Conservation (phyloP, 345 rosid species). For the Microthlaspi erraticum region DNA sequence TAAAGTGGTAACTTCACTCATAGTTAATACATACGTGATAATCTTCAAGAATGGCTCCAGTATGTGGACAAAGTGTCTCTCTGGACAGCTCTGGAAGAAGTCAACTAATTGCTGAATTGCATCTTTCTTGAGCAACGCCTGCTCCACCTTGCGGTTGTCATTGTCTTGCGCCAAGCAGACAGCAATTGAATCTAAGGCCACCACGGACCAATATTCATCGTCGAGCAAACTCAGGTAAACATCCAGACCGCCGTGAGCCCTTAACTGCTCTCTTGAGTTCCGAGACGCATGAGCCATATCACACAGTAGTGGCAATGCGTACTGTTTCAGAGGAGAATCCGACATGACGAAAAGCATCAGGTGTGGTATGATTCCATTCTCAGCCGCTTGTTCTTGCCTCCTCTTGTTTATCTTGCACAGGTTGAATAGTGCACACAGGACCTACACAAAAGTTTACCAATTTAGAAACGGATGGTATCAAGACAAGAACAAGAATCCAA, state of each 20-base stretch:
- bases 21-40: constrained; percentile 65
- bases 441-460: constrained; percentile 54
- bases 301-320: constrained; percentile 89
- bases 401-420: constrained; percentile 99
- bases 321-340: constrained; percentile 77
- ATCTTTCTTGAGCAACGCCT: constrained; percentile 85
- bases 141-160: constrained; percentile 94
- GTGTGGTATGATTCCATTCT: constrained; percentile 99
- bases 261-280: constrained; percentile 95
- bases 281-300: constrained; percentile 99
- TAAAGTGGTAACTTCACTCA: constrained; percentile 7
- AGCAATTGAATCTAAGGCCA: constrained; percentile 95
- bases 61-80: constrained; percentile 90
- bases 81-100: constrained; percentile 94
- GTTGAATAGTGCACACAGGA: constrained; percentile 92
- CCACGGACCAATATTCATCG: constrained; percentile 86
- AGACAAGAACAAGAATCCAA: constrained; percentile 12
- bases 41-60: constrained; percentile 98
- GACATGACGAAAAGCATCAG: constrained; percentile 84
- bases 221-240: constrained; percentile 92
- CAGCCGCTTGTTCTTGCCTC: constrained; percentile 99
- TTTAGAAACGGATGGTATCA: constrained; percentile 2
- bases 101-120: constrained; percentile 88
- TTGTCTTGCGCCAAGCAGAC: constrained; percentile 98
- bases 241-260: constrained; percentile 96